Evolutionary conservation across 768 basidiomycete genomes (phyloP).

Genomic region (Podaxis sp.): DNA sequence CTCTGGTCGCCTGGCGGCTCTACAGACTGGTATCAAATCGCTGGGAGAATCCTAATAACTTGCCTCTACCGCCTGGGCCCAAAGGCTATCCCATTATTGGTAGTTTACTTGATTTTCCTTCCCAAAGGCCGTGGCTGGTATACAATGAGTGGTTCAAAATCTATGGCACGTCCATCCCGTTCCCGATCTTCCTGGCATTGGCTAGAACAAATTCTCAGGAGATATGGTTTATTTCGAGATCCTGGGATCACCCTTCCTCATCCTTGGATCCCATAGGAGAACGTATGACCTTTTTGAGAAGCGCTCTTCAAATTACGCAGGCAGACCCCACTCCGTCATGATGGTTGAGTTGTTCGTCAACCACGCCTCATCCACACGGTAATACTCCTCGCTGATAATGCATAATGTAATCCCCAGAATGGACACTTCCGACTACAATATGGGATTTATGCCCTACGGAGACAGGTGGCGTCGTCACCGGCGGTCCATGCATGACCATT

Average conservation of each 20-base stretch:
- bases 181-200: not conserved
- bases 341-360: conserved; percentile 8
- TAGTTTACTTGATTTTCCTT: conserved; percentile 3
- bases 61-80: conserved; percentile 8
- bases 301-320: conserved; percentile 18
- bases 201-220: not conserved
- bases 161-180: not conserved
- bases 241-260: conserved; percentile 12
- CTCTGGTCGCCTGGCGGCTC: not conserved
- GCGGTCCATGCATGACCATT: not conserved
- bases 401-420: not conserved
- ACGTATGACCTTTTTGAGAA: conserved; percentile 17
- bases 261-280: conserved; percentile 11
- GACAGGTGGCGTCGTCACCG: conserved; percentile 20
- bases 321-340: conserved; percentile 7
- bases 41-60: not conserved
- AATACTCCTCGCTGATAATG: not conserved
- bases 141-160: conserved; percentile 8
- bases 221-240: conserved; percentile 19
- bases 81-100: conserved; percentile 3
- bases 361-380: not conserved
- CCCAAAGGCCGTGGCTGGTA: not conserved
- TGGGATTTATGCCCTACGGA: conserved; percentile 19
- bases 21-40: not conserved
- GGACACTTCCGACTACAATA: not conserved